Percentiles rank a stretch among this genome's conserved stretches.
Conservation (phyloP, 2,329 filamentous ascomycete genomes). For the Trichoderma brevicompactum region DNA sequence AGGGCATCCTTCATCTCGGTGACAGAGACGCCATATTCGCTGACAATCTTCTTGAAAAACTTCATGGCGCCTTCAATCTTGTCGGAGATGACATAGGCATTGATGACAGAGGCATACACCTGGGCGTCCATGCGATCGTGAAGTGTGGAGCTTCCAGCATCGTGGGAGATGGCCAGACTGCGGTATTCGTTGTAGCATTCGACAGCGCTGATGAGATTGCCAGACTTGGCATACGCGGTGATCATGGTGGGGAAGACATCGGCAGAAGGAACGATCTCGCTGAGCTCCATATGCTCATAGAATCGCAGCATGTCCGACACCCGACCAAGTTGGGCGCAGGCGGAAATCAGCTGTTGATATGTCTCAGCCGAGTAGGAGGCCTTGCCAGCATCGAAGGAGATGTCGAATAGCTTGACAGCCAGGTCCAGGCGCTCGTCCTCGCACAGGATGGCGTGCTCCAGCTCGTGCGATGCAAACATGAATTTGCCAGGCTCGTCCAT, state of each 20-base stretch:
- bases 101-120: conserved; percentile 90
- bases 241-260: conserved; percentile 93
- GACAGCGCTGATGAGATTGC: conserved; percentile 84
- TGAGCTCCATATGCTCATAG: conserved; percentile 88
- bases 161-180: conserved; percentile 80
- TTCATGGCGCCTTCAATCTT: conserved; percentile 80
- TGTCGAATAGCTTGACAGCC: conserved; percentile 83
- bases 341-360: conserved; percentile 83
- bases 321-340: conserved; percentile 80
- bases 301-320: conserved; percentile 88
- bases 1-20: conserved; percentile 72
- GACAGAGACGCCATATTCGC: conserved; percentile 61
- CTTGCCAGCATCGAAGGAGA: conserved; percentile 66
- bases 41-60: conserved; percentile 81
- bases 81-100: conserved; percentile 82
- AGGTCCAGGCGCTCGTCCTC: conserved; percentile 88
- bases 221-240: conserved; percentile 80
- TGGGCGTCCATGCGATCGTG: conserved; percentile 76
- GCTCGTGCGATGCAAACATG: conserved; percentile 84
- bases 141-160: conserved; percentile 71
- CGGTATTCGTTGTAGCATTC: conserved; percentile 97
- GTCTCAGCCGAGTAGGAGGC: conserved; percentile 77
- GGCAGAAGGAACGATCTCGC: conserved; percentile 73
- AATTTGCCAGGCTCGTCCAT: conserved; percentile 84
- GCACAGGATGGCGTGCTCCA: conserved; percentile 81